Base-by-base conservation (phyloP, 441 rosid genomes). In the Pelargonium fulgidum region DNA sequence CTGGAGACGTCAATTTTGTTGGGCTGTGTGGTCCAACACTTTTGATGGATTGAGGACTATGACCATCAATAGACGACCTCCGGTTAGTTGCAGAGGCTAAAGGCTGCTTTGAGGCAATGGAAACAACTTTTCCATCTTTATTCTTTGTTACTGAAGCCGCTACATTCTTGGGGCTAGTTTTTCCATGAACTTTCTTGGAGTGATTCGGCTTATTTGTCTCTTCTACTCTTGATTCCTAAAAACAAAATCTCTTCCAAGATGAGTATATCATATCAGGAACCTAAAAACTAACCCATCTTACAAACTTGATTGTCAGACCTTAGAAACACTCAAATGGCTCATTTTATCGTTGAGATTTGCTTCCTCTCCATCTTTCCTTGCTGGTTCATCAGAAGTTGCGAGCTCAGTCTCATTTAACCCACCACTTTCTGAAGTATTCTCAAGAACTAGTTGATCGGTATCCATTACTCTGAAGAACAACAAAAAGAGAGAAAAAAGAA, bases 11-110 rank as follows among this genome's bases (percentile, higher is more conserved):
- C 24, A 22, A 12, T 12, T 44, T 44, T 7, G 48, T 3, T 12
- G 48, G 48, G 48, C 48, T 44, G 48, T 7, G 48, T 1, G 48
- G 48, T 44, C 8, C 48, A 44, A 12, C 48, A 9, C 48, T 44
- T 44, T 44, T 44, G 48, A 44, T 12, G 48, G 48, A 1, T 44
- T 44, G 48, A 44, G 48, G 11, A 44, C 12, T 9, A 12, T 44
- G 48, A 44, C 61, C 61, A 52, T 52, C 61, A 52, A 16, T 12
- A 52, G 61, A 52, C 20, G 61, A 52, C 16, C 61, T 52, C 61
- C n/a, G 16, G 20, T 14, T 52, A 52, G 61, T 11, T 12, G 50
- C 50, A 44, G 12, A 12, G 50, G 50, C 50, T 44, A 44, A 44
- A 44, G 50, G 50, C 50, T 44, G 50, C 50, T 44, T 44, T 44